These are phyloP conservation scores for Fraxinus greggii DNA, from an alignment of 305 asterid genomes.

Conservation along the genomic window DNA sequence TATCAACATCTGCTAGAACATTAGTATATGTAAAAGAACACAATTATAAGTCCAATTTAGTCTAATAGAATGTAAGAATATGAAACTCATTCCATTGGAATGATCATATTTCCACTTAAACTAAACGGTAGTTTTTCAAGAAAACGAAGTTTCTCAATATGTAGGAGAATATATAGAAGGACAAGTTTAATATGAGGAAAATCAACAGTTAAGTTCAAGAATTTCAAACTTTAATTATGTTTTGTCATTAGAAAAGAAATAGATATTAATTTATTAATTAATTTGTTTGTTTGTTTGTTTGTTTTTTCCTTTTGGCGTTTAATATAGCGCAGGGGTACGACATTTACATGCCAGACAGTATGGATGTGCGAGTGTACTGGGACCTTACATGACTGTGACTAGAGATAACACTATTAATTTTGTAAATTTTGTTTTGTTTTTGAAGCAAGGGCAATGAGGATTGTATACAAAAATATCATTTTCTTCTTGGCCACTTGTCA, in stretches of 20 bases:
- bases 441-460: neutral
- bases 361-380: conserved; percentile 27
- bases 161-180: neutral
- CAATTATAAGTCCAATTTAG: too few relatives aligned
- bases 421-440: neutral
- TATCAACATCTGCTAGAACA: too few relatives aligned
- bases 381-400: conserved; percentile 30
- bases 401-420: conserved; percentile 11
- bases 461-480: too few relatives aligned
- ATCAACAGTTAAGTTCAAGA: neutral
- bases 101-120: too few relatives aligned
- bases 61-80: too few relatives aligned
- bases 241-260: neutral
- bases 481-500: too few relatives aligned
- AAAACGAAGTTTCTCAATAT: too few relatives aligned
- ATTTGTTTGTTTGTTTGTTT: conserved; percentile 4
- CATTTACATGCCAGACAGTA: conserved; percentile 32
- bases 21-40: too few relatives aligned
- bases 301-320: conserved; percentile 27
- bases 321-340: conserved; percentile 14
- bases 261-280: conserved; percentile 24
- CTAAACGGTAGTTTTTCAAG: neutral
- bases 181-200: neutral
- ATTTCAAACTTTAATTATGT: neutral
- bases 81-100: too few relatives aligned